Evolutionary conservation across 306 rosid species (phyloP), one percentile per base, ranked within the genome.

Genomic region (Corylus heterophylla): DNA sequence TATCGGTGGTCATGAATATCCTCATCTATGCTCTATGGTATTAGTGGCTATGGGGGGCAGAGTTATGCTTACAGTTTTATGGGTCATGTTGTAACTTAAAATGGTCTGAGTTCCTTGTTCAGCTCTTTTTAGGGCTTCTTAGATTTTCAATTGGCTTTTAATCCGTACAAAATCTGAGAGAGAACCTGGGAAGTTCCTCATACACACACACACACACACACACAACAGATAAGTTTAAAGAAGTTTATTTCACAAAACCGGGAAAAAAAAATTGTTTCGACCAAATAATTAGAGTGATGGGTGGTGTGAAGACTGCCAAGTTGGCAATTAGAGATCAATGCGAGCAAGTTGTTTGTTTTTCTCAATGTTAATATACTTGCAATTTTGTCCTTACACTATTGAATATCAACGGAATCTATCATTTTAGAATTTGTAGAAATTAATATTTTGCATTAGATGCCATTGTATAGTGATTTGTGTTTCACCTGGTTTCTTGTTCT

Each of bases 401-500:
- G 25, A 56, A 56, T 56, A 56, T n/a, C n/a, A 22, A 58, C 27
- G 4, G 22, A 58, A 20, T 39, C 14, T 58, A 8, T 25, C 64
- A 22, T 4, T 22, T 58, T 14, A 52, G 56, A 52, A 52, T 3
- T 52, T 52, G n/a, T 52, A 13, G 18, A 22, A 58, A 12, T 58
- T 22, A 56, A 9, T 20, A 22, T 58, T n/a, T 58, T n/a, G 64
- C 64, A 10, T 12, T 20, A 22, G 37, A 22, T 58, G 35, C 64
- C 64, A 58, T 58, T 58, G 12, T 58, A 22, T 22, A 8, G 44
- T 52, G 56, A 52, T 52, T 52, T 52, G 18, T 52, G 56, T 1
- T 52, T 52, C 56, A 52, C 56, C n/a, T 18, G 69, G 69, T 48
- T 58, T 55, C 71, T 27, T 80, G 13, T 63, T 37, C 71, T 61